A percentile compares a stretch with the other conserved stretches of the same genome.
phyloP scores from a whole-genome alignment of 345 rosid species.

The Murraya paniculata region DNA sequence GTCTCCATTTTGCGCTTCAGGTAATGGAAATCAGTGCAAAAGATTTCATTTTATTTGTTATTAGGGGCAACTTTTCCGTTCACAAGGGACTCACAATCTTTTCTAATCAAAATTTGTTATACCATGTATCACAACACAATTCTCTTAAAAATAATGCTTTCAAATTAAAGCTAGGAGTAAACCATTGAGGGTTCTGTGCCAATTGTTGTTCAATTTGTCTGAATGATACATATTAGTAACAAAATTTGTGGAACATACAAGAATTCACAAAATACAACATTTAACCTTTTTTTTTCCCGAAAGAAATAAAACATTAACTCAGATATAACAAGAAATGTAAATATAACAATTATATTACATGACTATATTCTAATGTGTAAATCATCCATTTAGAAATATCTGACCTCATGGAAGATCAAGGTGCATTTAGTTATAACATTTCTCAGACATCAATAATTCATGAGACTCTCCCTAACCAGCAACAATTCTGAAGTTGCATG shows the following conservation, averaged over 20 bases:
- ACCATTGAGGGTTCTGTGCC: background rate
- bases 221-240: background rate
- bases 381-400: background rate
- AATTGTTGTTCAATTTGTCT: background rate
- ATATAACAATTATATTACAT: too few species aligned
- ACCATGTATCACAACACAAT: background rate
- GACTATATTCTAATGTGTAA: background rate
- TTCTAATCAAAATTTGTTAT: background rate
- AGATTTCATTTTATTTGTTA: too few species aligned
- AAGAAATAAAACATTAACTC: too few species aligned
- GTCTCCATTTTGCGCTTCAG: background rate
- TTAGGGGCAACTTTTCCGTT: background rate
- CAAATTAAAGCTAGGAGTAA: background rate
- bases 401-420: background rate
- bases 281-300: too few species aligned
- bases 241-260: too few species aligned
- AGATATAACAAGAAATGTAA: too few species aligned
- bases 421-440: background rate
- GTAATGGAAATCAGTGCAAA: background rate
- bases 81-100: too few species aligned
- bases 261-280: too few species aligned
- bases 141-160: background rate
- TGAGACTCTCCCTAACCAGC: background rate
- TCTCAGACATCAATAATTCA: background rate
- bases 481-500: background rate